These are phyloP conservation scores for Cotoneaster glaucophyllus DNA, from an alignment of 306 rosid genomes.

Conservation along the genomic window DNA sequence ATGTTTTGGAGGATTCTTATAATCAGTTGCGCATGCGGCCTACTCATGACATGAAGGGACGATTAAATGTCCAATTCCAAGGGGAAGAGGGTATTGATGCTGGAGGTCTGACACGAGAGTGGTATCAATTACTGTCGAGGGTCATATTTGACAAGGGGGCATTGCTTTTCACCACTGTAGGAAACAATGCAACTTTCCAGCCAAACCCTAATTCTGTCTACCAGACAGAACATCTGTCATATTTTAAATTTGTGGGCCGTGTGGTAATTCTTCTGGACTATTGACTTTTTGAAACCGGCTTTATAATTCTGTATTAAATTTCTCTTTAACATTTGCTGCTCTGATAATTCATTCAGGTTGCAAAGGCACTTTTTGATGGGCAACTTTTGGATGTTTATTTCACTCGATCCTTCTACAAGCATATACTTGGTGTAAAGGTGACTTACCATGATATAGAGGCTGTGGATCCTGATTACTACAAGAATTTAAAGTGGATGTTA, in stretches of 20 bases:
- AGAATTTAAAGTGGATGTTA: conserved; percentile 96
- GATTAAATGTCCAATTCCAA: conserved; percentile 93
- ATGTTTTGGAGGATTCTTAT: conserved; percentile 95
- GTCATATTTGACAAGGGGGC: conserved; percentile 97
- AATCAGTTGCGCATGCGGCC: conserved; percentile 96
- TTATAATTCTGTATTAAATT: not conserved
- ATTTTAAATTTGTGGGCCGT: conserved; percentile 96
- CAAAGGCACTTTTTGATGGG: conserved; percentile 95
- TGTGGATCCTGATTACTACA: conserved; percentile 96
- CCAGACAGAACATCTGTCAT: conserved; percentile 98
- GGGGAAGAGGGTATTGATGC: conserved; percentile 99
- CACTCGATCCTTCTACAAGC: conserved; percentile 97
- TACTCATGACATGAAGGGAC: conserved; percentile 78
- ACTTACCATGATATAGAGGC: conserved; percentile 99
- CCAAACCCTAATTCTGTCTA: conserved; percentile 96
- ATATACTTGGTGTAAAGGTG: conserved; percentile 93
- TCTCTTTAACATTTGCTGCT: conserved; percentile 5
- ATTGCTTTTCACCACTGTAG: conserved; percentile 93
- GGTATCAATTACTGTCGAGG: conserved; percentile 96
- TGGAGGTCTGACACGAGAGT: conserved; percentile 97
- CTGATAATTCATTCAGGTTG: conserved; percentile 60
- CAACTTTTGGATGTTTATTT: conserved; percentile 98
- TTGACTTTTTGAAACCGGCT: not conserved
- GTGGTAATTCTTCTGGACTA: conserved; percentile 59
- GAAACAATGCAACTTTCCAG: conserved; percentile 92